Evolutionary conservation across 306 rosid species (phyloP).

Genomic region (Medicago ruthenica): DNA sequence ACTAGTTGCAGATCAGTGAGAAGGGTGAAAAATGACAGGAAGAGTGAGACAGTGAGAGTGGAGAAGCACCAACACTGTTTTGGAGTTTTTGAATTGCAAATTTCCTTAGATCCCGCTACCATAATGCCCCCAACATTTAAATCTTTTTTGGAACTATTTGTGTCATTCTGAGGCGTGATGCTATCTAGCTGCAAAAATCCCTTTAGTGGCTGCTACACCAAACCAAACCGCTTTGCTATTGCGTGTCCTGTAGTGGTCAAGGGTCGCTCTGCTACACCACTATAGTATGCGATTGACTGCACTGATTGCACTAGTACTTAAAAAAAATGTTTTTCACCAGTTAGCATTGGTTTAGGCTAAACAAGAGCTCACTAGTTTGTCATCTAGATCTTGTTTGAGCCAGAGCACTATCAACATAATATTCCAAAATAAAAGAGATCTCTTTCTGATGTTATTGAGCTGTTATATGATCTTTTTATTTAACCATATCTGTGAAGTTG

Average conservation of each 20-base stretch:
- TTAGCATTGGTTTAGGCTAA: slow-evolving; percentile 8
- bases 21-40: background rate
- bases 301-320: background rate
- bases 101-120: too few relatives aligned
- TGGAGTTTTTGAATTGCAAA: background rate
- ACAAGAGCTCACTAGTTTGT: slow-evolving; percentile 2
- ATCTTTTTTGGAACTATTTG: background rate
- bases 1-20: background rate
- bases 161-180: background rate
- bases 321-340: background rate
- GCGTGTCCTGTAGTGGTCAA: background rate
- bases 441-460: slow-evolving; percentile 16
- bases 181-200: background rate
- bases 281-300: background rate
- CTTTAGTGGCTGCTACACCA: background rate
- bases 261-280: background rate
- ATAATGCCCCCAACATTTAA: too few relatives aligned
- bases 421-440: slow-evolving; percentile 2
- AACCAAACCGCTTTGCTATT: background rate
- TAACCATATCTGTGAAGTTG: background rate
- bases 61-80: background rate
- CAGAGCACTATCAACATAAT: background rate
- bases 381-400: slow-evolving; percentile 6
- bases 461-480: background rate
- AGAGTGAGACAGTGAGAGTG: background rate